A percentile compares a stretch with the other conserved stretches of the same genome.
Evolutionary conservation across 2,329 filamentous ascomycete genomes (phyloP).

Genomic region (Pyrenophora tritici-repentis): DNA sequence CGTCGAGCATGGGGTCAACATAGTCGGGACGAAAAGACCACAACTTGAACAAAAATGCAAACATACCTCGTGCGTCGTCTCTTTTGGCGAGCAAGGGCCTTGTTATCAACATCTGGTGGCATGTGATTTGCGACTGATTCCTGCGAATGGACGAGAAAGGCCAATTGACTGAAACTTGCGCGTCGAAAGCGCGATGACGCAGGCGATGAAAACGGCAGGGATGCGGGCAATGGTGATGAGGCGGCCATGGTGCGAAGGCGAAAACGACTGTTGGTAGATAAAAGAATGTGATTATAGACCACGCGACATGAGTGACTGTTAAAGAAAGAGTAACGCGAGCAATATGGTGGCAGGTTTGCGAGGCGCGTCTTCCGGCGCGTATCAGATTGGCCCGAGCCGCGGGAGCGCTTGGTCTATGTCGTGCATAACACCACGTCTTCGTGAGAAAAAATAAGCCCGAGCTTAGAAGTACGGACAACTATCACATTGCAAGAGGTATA

Average conservation of each 20-base stretch:
- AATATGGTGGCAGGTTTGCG: conserved; percentile 35
- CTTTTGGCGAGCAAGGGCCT: conserved; percentile 64
- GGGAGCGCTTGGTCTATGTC: conserved; percentile 19
- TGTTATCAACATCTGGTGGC: conserved; percentile 64
- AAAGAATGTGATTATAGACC: not conserved
- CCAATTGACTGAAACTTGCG: conserved; percentile 48
- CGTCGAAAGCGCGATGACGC: conserved; percentile 26
- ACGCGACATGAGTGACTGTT: conserved; percentile 18
- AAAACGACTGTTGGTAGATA: not conserved
- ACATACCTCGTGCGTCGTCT: conserved; percentile 65
- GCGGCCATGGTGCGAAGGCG: conserved; percentile 21
- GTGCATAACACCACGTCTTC: conserved; percentile 6
- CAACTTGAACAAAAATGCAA: conserved; percentile 11
- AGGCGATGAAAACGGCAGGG: conserved; percentile 36
- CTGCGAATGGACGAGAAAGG: conserved; percentile 65
- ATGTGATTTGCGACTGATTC: conserved; percentile 61
- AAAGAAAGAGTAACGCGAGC: conserved; percentile 20
- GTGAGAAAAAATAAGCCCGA: no score
- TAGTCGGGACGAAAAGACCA: conserved; percentile 18
- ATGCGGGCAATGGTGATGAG: conserved; percentile 34
- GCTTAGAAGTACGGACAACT: no score
- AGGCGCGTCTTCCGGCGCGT: conserved; percentile 22
- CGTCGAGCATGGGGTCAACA: conserved; percentile 32
- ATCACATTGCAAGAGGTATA: no score
- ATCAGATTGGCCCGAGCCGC: conserved; percentile 16